These are phyloP conservation scores for Agapanthus africanus DNA, from an alignment of 106 monocot genomes.

Conservation along the genomic window DNA sequence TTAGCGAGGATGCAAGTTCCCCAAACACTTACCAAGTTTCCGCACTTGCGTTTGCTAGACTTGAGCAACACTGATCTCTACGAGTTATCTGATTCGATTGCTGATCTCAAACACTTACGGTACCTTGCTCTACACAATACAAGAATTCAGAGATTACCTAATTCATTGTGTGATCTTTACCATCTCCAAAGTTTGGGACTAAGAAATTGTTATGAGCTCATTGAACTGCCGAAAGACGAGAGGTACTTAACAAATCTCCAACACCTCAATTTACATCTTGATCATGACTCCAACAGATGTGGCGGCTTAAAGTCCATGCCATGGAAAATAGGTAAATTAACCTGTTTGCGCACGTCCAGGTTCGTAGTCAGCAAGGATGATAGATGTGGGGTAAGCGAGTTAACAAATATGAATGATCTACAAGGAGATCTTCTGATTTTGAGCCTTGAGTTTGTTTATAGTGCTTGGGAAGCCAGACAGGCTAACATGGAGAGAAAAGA, in stretches of 20 bases:
- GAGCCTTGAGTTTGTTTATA: conserved; percentile 6
- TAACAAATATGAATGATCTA: conserved; percentile 17
- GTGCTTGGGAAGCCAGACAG: conserved; percentile 8
- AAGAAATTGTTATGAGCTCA: conserved; percentile 5
- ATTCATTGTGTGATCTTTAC: conserved; percentile 2
- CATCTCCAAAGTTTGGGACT: conserved; percentile 14
- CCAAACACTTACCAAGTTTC: background rate
- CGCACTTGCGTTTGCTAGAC: conserved; percentile 1
- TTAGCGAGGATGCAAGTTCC: background rate
- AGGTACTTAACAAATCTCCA: background rate
- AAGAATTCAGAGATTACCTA: conserved; percentile 1
- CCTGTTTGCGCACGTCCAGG: conserved; percentile 2
- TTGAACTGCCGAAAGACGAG: conserved; percentile 1
- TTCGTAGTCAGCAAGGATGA: conserved; percentile 6
- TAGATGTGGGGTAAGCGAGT: conserved; percentile 15
- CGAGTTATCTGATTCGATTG: conserved; percentile 4
- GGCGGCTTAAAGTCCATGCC: conserved; percentile 2
- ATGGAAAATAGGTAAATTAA: conserved; percentile 17
- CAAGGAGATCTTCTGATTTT: conserved; percentile 3
- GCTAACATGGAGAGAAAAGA: conserved; percentile 17
- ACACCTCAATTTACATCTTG: conserved; percentile 9
- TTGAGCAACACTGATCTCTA: conserved; percentile 9
- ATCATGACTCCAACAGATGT: background rate
- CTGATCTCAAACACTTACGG: conserved; percentile 3
- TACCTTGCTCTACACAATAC: conserved; percentile 1